Evolutionary conservation across 176 grass and related monocot genomes (phyloP).

Genomic region (Pontederia paniculata): DNA sequence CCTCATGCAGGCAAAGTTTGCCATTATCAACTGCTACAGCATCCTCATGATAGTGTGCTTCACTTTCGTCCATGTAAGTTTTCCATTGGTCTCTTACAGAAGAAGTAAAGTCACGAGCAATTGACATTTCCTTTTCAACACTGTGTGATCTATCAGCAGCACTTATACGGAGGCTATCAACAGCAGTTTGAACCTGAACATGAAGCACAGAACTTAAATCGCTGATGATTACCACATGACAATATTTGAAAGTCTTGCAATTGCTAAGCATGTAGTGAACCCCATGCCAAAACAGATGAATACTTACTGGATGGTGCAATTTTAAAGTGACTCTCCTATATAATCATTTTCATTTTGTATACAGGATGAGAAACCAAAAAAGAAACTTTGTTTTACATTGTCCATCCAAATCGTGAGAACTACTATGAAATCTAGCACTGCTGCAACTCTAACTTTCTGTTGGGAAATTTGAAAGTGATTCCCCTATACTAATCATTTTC

Average conservation of each 20-base stretch:
- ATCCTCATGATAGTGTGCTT: slow-evolving; percentile 41
- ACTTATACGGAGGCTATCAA: slow-evolving; percentile 32
- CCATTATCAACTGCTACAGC: slow-evolving; percentile 38
- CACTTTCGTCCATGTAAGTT: slow-evolving; percentile 31
- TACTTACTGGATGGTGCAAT: background rate
- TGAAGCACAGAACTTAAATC: background rate
- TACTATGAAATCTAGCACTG: too few species aligned
- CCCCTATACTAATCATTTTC: too few species aligned
- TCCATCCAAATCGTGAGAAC: too few species aligned
- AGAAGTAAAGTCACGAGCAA: slow-evolving; percentile 36
- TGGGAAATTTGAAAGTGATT: too few species aligned
- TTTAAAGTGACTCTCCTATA: background rate
- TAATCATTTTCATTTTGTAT: too few species aligned
- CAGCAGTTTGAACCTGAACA: slow-evolving; percentile 46
- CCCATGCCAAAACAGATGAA: too few species aligned
- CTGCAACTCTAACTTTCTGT: too few species aligned
- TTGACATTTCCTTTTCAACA: slow-evolving; percentile 50
- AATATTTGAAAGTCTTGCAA: background rate
- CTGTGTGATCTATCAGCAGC: slow-evolving; percentile 26
- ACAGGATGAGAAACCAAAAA: too few species aligned
- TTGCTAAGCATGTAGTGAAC: background rate
- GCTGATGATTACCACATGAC: background rate
- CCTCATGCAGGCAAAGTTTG: slow-evolving; percentile 31
- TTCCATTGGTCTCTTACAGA: slow-evolving; percentile 65
- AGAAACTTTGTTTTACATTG: too few species aligned